Evolutionary conservation across 2,329 filamentous ascomycete genomes (phyloP), one percentile per base, ranked within the genome.

Genomic region (Dryadomyces quercus-mongolicae): DNA sequence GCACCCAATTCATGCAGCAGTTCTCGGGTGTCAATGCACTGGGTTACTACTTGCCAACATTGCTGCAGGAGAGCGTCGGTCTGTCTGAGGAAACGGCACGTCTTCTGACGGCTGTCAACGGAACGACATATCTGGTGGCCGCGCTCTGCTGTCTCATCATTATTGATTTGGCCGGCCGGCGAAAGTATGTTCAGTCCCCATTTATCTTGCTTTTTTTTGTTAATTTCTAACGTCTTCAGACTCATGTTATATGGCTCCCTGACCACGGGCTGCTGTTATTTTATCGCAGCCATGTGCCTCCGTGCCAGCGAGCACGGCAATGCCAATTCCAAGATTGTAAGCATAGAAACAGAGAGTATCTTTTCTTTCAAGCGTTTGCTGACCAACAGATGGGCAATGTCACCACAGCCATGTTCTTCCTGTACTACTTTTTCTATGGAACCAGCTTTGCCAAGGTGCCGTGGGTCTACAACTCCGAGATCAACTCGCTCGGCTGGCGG

Each of bases 21-120:
- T 71, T 73, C 58, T 80, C 63, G 31, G 68, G 67, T n/a, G 67
- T 71, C 18, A 71, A 71, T 46, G 67, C 67, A 10, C 56, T 70
- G 58, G 70, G 70, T 3, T 72, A 72, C 56, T 73, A 73, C 54
- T 65, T 82, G 0, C 78, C 79, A 0, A 80, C 76, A 0, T 70
- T 84, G 0, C 63, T 83, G 2, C 77, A 78, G 53, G 63, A 76
- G 48, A 77, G 71, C 7, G 77, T 84, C 8, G 78, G 78, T 0
- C 70, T 81, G 25, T 65, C 65, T 34, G 70, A 80, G 55, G 69
- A 69, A 44, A 71, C 75, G 61, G 73, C 76, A 2, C 70, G 79
- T 5, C 65, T 84, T 0, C 68, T 84, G 18, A 74, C 79, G 1
- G 80, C 76, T 2, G 74, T 76, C 55, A 83, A 61, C 52, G 66